Conservation (phyloP, 805 yeast genomes). For the Spencermartinsiella europaea region DNA sequence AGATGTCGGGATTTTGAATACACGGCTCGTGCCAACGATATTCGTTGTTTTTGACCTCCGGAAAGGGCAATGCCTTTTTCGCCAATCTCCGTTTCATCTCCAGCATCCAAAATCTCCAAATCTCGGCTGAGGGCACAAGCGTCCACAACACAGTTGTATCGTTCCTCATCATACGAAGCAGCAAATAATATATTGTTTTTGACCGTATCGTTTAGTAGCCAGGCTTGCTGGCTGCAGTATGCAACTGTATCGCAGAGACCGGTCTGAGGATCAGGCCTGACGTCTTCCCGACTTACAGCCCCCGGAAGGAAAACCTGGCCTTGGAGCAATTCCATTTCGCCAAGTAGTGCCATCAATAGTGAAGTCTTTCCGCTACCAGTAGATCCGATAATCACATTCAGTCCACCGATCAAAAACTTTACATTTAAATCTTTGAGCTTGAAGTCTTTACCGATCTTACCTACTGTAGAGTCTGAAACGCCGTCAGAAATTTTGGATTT, state of each 20-base stretch:
- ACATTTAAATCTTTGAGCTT: slow-evolving; percentile 62
- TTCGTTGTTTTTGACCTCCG: slow-evolving; percentile 97
- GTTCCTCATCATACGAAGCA: slow-evolving; percentile 55
- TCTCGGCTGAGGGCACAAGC: slow-evolving; percentile 88
- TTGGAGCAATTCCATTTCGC: slow-evolving; percentile 60
- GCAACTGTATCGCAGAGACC: slow-evolving; percentile 86
- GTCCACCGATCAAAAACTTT: slow-evolving; percentile 58
- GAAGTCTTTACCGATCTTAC: slow-evolving; percentile 48
- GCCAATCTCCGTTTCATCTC: slow-evolving; percentile 91
- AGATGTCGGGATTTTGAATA: slow-evolving; percentile 77
- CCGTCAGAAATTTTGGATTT: slow-evolving; percentile 23
- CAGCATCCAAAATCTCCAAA: slow-evolving; percentile 72
- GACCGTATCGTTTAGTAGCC: slow-evolving; percentile 83
- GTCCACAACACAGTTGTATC: slow-evolving; percentile 66
- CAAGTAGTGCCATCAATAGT: slow-evolving; percentile 71
- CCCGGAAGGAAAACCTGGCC: slow-evolving; percentile 80
- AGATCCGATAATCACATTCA: slow-evolving; percentile 80
- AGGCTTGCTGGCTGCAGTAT: slow-evolving; percentile 86
- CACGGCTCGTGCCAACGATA: slow-evolving; percentile 89
- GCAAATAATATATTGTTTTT: slow-evolving; percentile 72
- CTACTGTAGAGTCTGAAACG: slow-evolving; percentile 52
- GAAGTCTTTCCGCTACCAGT: slow-evolving; percentile 93
- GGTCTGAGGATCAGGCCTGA: slow-evolving; percentile 58
- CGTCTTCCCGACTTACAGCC: slow-evolving; percentile 58
- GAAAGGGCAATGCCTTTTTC: slow-evolving; percentile 91